These are phyloP conservation scores for Lycium barbarum DNA, from an alignment of 257 asterid genomes.

Conservation along the genomic window DNA sequence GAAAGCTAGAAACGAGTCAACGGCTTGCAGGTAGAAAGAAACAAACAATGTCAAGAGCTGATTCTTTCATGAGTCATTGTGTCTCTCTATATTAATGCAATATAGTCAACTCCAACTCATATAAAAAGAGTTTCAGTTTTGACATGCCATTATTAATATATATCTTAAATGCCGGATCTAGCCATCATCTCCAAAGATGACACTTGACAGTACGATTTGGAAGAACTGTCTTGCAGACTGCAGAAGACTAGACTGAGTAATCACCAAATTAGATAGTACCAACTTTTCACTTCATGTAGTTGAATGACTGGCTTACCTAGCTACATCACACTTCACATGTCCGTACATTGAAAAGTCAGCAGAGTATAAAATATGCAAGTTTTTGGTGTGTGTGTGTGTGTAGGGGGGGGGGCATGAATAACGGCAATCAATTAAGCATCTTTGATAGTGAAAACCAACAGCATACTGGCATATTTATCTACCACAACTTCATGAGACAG, in stretches of 20 bases:
- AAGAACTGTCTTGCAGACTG: background rate
- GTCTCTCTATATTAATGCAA: background rate
- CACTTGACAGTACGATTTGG: background rate
- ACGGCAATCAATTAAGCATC: background rate
- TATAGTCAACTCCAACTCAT: background rate
- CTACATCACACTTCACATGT: background rate
- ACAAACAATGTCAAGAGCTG: background rate
- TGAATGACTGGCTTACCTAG: background rate
- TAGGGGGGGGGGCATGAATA: no score
- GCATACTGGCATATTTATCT: background rate
- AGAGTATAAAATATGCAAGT: background rate
- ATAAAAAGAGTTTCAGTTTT: background rate
- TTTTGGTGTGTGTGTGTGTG: background rate
- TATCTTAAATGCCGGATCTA: background rate
- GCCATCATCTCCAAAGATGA: background rate
- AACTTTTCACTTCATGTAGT: background rate
- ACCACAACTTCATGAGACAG: background rate
- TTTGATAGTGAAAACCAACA: background rate
- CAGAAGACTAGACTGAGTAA: background rate
- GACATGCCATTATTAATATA: background rate
- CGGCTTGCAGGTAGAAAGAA: background rate
- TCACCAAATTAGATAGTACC: background rate
- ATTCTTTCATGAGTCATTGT: background rate
- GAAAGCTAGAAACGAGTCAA: slow-evolving; percentile 13
- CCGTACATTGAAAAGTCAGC: background rate